Conservation (phyloP, 768 basidiomycete genomes). For the Mrakia gelida region DNA sequence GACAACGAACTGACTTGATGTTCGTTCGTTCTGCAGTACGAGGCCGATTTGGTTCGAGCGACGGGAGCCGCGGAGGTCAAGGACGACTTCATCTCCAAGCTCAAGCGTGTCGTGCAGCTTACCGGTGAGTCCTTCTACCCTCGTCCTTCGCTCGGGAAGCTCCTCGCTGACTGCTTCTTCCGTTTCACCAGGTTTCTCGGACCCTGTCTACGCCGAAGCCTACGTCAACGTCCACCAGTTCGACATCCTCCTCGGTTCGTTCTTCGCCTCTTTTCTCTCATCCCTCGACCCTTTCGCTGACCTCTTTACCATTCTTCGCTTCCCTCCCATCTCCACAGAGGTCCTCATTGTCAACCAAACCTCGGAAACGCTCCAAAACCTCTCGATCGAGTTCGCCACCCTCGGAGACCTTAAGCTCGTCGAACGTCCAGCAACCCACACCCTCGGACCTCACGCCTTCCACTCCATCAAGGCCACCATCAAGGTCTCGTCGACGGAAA, state of each 20-base stretch:
- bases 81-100: constrained; percentile 91
- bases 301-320: background rate
- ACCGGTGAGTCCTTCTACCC: constrained; percentile 57
- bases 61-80: constrained; percentile 77
- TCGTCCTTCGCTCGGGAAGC: background rate
- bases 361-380: constrained; percentile 84
- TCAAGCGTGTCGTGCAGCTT: constrained; percentile 86
- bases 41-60: constrained; percentile 79
- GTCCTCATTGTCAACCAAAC: constrained; percentile 97
- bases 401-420: constrained; percentile 95
- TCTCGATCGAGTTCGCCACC: constrained; percentile 95
- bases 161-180: background rate
- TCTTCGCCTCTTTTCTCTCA: no score
- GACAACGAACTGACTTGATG: background rate
- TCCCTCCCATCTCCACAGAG: constrained; percentile 50
- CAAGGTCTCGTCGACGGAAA: constrained; percentile 96
- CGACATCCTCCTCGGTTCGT: constrained; percentile 80
- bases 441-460: constrained; percentile 92
- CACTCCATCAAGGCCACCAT: constrained; percentile 98
- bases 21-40: constrained; percentile 58
- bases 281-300: background rate
- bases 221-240: constrained; percentile 97
- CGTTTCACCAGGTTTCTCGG: constrained; percentile 71
- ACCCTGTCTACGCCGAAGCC: constrained; percentile 96
- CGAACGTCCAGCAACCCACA: constrained; percentile 89